These are phyloP conservation scores for Pholiota microspora DNA, from an alignment of 768 basidiomycete genomes.

Conservation along the genomic window DNA sequence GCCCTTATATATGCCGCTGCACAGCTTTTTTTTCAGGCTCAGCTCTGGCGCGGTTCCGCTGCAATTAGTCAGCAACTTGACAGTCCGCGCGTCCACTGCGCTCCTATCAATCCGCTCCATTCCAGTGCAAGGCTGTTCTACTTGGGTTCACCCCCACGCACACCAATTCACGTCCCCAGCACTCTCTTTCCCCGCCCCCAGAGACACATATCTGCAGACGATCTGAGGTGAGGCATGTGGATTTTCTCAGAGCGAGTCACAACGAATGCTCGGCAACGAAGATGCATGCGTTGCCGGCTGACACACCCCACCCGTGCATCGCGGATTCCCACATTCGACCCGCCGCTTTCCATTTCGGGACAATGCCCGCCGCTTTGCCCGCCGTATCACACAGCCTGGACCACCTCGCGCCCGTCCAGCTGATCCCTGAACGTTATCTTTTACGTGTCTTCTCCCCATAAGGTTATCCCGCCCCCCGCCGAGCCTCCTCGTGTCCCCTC, in stretches of 20 bases:
- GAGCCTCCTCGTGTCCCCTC: background rate
- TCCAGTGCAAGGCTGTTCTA: constrained; percentile 9
- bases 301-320: constrained; percentile 23
- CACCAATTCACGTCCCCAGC: background rate
- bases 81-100: background rate
- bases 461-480: background rate
- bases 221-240: background rate
- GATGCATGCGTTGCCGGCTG: constrained; percentile 2
- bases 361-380: constrained; percentile 11
- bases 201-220: background rate
- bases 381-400: constrained; percentile 16
- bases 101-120: constrained; percentile 10
- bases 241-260: constrained; percentile 31
- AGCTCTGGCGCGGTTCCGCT: constrained; percentile 17
- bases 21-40: constrained; percentile 27
- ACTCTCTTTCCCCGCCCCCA: background rate
- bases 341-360: constrained; percentile 18
- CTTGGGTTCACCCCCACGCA: constrained; percentile 2
- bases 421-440: constrained; percentile 6
- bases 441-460: background rate
- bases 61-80: constrained; percentile 6
- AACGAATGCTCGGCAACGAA: constrained; percentile 19
- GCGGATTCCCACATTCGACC: constrained; percentile 22
- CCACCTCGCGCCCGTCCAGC: constrained; percentile 6
- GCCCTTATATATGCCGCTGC: constrained; percentile 21